Conservation (phyloP, 2,329 filamentous ascomycete species). For the Hortaea sp. region DNA sequence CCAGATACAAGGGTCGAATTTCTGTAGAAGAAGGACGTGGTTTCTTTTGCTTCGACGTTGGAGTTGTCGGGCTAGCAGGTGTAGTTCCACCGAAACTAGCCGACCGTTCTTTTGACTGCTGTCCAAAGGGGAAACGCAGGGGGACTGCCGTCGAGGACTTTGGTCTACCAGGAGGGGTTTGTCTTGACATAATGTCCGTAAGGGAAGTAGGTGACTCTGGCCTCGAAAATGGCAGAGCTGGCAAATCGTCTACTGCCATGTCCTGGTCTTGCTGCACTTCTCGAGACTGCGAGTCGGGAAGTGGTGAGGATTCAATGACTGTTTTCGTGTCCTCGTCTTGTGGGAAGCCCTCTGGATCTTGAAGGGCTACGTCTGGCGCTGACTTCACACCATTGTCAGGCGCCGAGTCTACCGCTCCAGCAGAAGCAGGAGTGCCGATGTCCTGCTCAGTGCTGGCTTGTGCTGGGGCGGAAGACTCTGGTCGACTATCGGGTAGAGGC, state of each 20-base stretch:
- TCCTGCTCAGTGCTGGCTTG: slow-evolving; percentile 18
- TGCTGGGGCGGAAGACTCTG: slow-evolving; percentile 17
- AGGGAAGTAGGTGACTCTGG: slow-evolving; percentile 1
- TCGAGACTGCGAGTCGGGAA: no score
- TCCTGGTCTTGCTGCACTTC: neutral
- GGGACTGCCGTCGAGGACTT: slow-evolving; percentile 26
- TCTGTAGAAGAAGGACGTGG: slow-evolving; percentile 35
- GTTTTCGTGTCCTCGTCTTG: no score
- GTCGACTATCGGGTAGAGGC: slow-evolving; percentile 29
- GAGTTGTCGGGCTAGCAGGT: slow-evolving; percentile 11
- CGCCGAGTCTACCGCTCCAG: slow-evolving; percentile 13
- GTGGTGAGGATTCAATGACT: no score
- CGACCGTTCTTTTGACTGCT: slow-evolving; percentile 22
- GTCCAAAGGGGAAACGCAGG: slow-evolving; percentile 23
- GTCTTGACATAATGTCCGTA: slow-evolving; percentile 1
- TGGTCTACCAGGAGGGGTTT: slow-evolving; percentile 4
- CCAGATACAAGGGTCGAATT: slow-evolving; percentile 71
- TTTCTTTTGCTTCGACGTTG: slow-evolving; percentile 13
- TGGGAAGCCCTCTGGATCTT: neutral
- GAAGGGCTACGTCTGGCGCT: neutral
- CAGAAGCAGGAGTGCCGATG: slow-evolving; percentile 23
- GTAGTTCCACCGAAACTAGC: slow-evolving; percentile 20
- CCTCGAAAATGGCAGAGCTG: slow-evolving; percentile 4
- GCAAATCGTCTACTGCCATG: slow-evolving; percentile 3
- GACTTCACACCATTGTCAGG: neutral